These are phyloP conservation scores for Irpex sp. DNA, from an alignment of 1,284 basidiomycete species.

Conservation along the genomic window DNA sequence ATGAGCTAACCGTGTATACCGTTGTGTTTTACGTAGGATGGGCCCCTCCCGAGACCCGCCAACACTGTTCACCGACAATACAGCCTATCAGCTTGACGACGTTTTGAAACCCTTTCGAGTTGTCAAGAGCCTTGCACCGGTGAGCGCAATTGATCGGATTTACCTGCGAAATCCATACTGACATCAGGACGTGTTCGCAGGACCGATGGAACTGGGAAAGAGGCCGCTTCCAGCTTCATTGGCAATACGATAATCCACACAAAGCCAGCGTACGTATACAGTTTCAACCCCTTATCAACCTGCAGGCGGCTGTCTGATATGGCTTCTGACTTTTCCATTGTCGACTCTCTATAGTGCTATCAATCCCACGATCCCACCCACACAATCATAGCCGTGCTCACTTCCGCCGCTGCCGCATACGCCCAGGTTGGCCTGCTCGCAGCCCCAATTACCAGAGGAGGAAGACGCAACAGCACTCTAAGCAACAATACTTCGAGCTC, in stretches of 20 bases:
- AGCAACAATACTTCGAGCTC: background rate
- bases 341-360: constrained; percentile 1
- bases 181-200: background rate
- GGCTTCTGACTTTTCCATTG: background rate
- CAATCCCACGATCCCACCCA: constrained; percentile 2
- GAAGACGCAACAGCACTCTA: background rate
- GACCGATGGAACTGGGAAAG: constrained; percentile 13
- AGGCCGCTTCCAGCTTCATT: constrained; percentile 9
- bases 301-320: background rate
- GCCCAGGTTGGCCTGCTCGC: background rate
- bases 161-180: background rate
- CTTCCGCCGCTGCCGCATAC: constrained; percentile 6
- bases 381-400: background rate
- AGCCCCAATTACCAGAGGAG: too few species aligned
- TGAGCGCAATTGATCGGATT: background rate
- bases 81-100: constrained; percentile 5
- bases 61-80: constrained; percentile 8
- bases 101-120: constrained; percentile 10
- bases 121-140: constrained; percentile 1
- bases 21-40: constrained; percentile 3
- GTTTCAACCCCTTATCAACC: background rate
- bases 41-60: constrained; percentile 12
- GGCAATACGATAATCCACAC: constrained; percentile 4
- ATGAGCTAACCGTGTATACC: background rate
- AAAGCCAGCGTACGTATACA: constrained; percentile 5